Conservation (phyloP, 2,329 filamentous ascomycete species). For the Claviceps paspali region DNA sequence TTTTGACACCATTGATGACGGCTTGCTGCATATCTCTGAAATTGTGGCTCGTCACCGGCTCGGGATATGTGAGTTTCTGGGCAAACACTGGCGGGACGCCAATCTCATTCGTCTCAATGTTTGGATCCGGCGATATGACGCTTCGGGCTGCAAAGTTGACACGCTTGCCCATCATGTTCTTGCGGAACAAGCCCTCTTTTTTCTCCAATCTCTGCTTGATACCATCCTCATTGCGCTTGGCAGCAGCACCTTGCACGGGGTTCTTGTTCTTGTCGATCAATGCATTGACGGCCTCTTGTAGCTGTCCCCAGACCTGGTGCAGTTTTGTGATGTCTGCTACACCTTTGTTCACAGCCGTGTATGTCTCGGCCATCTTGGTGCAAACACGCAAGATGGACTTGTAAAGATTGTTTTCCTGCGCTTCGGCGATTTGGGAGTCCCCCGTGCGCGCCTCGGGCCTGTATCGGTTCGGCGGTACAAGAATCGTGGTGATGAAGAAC, state of each 20-base stretch:
- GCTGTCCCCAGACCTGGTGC: slow-evolving; percentile 63
- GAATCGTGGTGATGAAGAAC: slow-evolving; percentile 78
- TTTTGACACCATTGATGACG: slow-evolving; percentile 84
- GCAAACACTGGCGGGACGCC: slow-evolving; percentile 97
- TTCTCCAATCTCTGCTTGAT: slow-evolving; percentile 98
- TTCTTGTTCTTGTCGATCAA: slow-evolving; percentile 83
- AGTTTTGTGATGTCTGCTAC: slow-evolving; percentile 48
- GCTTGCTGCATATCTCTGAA: slow-evolving; percentile 91
- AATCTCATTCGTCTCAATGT: slow-evolving; percentile 98
- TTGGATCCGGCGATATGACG: slow-evolving; percentile 96
- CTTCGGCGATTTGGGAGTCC: slow-evolving; percentile 68
- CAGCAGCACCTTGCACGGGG: slow-evolving; percentile 62
- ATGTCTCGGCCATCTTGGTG: slow-evolving; percentile 57
- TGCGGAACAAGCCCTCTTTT: slow-evolving; percentile 94
- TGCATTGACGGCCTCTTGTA: slow-evolving; percentile 87
- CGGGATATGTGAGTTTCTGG: slow-evolving; percentile 87
- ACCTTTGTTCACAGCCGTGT: slow-evolving; percentile 32
- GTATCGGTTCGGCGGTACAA: slow-evolving; percentile 86
- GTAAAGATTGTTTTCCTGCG: slow-evolving; percentile 76
- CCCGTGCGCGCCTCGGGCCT: slow-evolving; percentile 76
- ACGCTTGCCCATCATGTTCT: slow-evolving; percentile 99
- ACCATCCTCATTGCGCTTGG: slow-evolving; percentile 69
- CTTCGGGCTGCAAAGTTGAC: slow-evolving; percentile 95
- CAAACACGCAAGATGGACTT: slow-evolving; percentile 68
- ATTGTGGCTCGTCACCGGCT: slow-evolving; percentile 94